Percentiles rank a stretch among this genome's conserved stretches.
phyloP scores from a whole-genome alignment of 345 rosid species.

The Rhodamnia rubescens region DNA sequence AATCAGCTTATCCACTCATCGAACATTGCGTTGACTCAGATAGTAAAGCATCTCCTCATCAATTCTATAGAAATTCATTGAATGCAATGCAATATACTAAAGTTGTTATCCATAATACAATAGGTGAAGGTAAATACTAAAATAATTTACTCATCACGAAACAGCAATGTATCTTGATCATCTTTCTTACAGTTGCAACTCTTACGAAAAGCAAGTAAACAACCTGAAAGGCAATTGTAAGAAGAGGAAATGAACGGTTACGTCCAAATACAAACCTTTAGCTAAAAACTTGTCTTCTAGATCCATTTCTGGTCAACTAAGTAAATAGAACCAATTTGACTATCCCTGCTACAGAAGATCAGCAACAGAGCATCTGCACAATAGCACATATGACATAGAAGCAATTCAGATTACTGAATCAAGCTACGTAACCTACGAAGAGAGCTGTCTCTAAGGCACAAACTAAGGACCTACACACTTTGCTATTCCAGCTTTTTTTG shows the following conservation, averaged over 20 bases:
- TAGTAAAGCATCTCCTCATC: not conserved
- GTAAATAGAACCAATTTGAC: slow-evolving; percentile 3
- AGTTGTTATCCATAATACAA: not conserved
- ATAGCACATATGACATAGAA: not conserved
- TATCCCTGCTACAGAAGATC: slow-evolving; percentile 15
- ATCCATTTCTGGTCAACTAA: slow-evolving; percentile 22
- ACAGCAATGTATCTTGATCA: not conserved
- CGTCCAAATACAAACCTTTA: slow-evolving; percentile 30
- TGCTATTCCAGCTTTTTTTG: not conserved
- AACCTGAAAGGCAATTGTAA: not conserved
- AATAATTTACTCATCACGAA: not conserved
- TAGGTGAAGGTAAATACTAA: not conserved
- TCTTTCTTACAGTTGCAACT: not conserved
- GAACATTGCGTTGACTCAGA: not conserved
- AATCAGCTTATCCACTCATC: not conserved
- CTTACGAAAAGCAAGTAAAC: not conserved
- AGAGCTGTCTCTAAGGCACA: not conserved
- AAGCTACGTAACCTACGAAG: not conserved
- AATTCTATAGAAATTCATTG: not conserved
- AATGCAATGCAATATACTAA: not conserved
- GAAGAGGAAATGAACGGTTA: not conserved
- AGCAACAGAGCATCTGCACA: not conserved
- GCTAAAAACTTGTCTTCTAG: slow-evolving; percentile 34
- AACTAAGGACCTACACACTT: not conserved
- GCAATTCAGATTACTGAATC: not conserved